Evolutionary conservation across 1,284 basidiomycete genomes (phyloP), one percentile per base, ranked within the genome.

Genomic region (Ustilago xerochloae): DNA sequence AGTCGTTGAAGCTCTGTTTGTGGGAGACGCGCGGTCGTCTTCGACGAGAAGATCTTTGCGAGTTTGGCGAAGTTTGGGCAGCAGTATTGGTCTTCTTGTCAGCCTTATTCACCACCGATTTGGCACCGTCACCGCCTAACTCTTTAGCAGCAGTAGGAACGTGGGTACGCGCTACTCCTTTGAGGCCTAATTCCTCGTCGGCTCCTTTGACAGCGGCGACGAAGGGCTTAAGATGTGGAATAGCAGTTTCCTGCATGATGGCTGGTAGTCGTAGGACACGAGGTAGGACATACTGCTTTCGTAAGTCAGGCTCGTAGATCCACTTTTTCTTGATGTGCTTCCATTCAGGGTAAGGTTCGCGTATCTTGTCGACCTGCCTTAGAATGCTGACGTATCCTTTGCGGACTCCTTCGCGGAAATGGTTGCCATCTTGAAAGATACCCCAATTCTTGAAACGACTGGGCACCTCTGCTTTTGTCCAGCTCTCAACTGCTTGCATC

Each of bases 251-350:
- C 39, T 73, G 70, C 12, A 53, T 22, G 16, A 73, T 58, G 22
- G 33, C 32, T 5, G 70, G 70, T 3, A 73, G 10, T 16, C 70
- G 64, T 13, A 73, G 33, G 18, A 73, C 54, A 15, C 64, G 59
- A 3, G 64, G 70, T 0, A 73, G 12, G 16, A 73, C 16, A 22
- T 73, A 73, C 20, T 73, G 70, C 32, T 64, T 57, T 20, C 70
- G 51, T 8, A 73, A 26, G 26, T 73, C 70, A 6, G 64, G 64
- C 29, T 54, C 18, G 50, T 73, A 73, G 0, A 24, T 16, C 70
- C 70, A 73, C 29, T 64, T 10, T 13, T 67, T 68, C 33, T 55
- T 29, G 26, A 58, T 48, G 8, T 32, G 28, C 20, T 50, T 39
- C 16, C 43, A 56, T 10, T 50, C 47, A 1, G 35, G 16, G n/a